Evolutionary conservation across 2,329 filamentous ascomycete species (phyloP).

Genomic region (Penicillium frequentans): DNA sequence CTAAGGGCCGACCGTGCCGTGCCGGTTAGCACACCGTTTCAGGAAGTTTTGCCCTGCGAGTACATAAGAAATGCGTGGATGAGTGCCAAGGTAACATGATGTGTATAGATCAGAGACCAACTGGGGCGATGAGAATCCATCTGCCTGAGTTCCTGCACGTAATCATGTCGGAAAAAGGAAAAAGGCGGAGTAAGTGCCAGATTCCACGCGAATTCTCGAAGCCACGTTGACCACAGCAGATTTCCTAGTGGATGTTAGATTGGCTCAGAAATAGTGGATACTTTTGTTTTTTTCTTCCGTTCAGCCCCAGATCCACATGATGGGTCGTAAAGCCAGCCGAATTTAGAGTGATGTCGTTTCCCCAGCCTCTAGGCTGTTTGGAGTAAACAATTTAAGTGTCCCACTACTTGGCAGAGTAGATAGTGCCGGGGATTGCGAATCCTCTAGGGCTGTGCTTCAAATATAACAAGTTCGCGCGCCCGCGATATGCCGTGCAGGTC

Average conservation of each 20-base stretch:
- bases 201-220: constrained; percentile 33
- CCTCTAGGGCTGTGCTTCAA: not conserved
- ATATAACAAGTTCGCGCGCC: not conserved
- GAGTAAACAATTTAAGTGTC: not conserved
- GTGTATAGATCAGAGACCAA: not conserved
- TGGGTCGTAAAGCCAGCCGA: not conserved
- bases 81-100: not conserved
- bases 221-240: constrained; percentile 17
- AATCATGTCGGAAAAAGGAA: not conserved
- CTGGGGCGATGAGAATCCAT: not conserved
- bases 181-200: constrained; percentile 3
- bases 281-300: constrained; percentile 8
- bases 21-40: constrained; percentile 7
- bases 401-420: not conserved
- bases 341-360: not conserved
- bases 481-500: constrained; percentile 7
- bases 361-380: not conserved
- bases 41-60: not conserved
- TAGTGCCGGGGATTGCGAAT: not conserved
- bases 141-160: constrained; percentile 1
- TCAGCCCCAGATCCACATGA: constrained; percentile 25
- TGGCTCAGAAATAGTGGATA: not conserved
- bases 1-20: constrained; percentile 9
- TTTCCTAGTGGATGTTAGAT: constrained; percentile 11
- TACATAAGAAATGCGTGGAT: not conserved